Evolutionary conservation across 163 green algal genomes (phyloP), one percentile per base, ranked within the genome.

Genomic region (Chlamydomonas reinhardtii): DNA sequence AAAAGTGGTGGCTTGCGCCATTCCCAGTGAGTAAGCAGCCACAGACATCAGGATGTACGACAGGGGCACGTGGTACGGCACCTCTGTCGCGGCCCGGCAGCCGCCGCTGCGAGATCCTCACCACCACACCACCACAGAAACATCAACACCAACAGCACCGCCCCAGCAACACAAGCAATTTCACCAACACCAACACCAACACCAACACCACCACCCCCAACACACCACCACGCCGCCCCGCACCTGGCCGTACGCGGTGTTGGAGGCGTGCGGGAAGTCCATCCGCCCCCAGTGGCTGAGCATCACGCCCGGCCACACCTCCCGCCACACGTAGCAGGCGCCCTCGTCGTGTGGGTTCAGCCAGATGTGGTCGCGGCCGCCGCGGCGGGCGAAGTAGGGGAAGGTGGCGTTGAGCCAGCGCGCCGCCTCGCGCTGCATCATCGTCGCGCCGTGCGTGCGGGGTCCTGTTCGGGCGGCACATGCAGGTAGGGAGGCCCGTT

Each of bases 291-390:
- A 96, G 62, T 95, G 93, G 4, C 86, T 91, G 15, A 96, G 91
- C 85, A 95, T 94, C 34, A 95, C 94, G 59, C 87, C 92, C 12
- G 72, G 77, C 71, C 90, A 91, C 62, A 96, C 87, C 31, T 92
- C 91, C 22, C 76, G 72, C 39, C 91, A 93, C 20, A 87, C 90
- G 75, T 90, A 93, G 90, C 94, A 96, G 2, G 91, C 88, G 72
- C 89, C 94, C 85, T 95, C 94, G 70, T 96, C 94, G 82, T 94
- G 93, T n/a, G 91, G 74, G 43, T 89, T 88, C 9, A 94, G 52
- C 87, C 88, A 94, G 34, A 94, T 90, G 79, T 97, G 94, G 88
- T 97, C 94, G 6, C 88, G 65, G 0, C 94, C 94, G 17, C 89
- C 88, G 12, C 84, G 91, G 11, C 93, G 86, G 16, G 93, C 87